These are phyloP conservation scores for Chenopodium suecicum DNA, from an alignment of 148 eudicot genomes.

Conservation along the genomic window DNA sequence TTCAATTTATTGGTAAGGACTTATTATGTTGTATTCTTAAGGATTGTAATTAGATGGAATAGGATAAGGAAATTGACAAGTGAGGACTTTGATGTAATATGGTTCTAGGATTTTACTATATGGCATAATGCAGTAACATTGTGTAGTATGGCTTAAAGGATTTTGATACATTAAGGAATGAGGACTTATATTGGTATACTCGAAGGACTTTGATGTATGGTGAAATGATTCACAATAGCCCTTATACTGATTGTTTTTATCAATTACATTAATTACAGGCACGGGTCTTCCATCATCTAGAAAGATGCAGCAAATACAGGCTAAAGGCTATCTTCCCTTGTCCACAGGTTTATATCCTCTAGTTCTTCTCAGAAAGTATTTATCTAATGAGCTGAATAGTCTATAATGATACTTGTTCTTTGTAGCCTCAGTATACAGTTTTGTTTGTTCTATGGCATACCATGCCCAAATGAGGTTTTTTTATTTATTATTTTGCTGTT, in stretches of 20 bases:
- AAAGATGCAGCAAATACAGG: slow-evolving; percentile 33
- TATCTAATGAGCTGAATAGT: not conserved
- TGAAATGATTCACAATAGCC: not conserved
- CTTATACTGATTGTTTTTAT: slow-evolving; percentile 1
- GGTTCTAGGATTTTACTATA: not conserved
- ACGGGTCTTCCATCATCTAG: slow-evolving; percentile 38
- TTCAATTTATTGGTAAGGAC: not conserved
- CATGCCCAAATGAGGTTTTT: not conserved
- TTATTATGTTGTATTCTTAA: not conserved
- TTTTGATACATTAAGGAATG: not conserved
- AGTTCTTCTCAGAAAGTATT: not conserved
- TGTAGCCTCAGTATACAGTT: not conserved
- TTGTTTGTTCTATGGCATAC: not conserved
- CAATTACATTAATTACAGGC: slow-evolving; percentile 16
- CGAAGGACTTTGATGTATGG: not conserved
- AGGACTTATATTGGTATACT: not conserved
- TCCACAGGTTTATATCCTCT: slow-evolving; percentile 37
- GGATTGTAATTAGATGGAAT: not conserved
- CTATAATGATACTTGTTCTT: not conserved
- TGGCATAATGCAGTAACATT: too few species aligned
- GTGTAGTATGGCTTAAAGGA: not conserved
- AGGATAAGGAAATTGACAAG: not conserved
- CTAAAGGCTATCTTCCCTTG: slow-evolving; percentile 32
- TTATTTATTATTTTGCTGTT: not conserved
- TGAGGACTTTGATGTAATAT: not conserved